These are phyloP conservation scores for Artomyces pyxidatus DNA, from an alignment of 768 basidiomycete species.

Conservation along the genomic window DNA sequence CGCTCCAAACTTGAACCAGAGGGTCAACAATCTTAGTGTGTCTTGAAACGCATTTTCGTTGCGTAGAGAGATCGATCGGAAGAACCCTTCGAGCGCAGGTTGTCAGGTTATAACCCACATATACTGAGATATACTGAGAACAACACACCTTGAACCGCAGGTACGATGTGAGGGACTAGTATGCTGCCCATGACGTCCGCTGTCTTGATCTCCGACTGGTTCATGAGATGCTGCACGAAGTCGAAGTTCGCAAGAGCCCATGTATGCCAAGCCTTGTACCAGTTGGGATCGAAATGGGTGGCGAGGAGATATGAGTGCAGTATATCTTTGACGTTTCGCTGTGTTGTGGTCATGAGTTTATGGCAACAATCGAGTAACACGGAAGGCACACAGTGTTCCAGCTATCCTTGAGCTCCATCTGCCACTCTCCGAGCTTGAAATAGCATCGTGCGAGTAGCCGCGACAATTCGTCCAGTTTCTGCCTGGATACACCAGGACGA, in stretches of 20 bases:
- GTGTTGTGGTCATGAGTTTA: too few relatives aligned
- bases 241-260: constrained; percentile 98
- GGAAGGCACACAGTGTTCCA: constrained; percentile 54
- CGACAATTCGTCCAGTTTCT: constrained; percentile 62
- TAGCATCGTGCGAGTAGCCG: constrained; percentile 93
- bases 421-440: constrained; percentile 96
- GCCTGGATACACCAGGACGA: constrained; percentile 45
- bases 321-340: constrained; percentile 76
- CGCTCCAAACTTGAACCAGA: constrained; percentile 97
- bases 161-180: constrained; percentile 78
- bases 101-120: background rate
- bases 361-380: constrained; percentile 24
- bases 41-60: constrained; percentile 92
- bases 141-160: constrained; percentile 76
- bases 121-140: background rate
- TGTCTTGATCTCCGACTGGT: constrained; percentile 44
- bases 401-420: constrained; percentile 67
- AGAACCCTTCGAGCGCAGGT: constrained; percentile 57
- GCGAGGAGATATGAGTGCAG: constrained; percentile 79
- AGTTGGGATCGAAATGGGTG: constrained; percentile 86
- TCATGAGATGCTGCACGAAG: constrained; percentile 77
- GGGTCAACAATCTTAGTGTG: constrained; percentile 81
- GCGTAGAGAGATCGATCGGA: constrained; percentile 86
- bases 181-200: constrained; percentile 52
- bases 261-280: constrained; percentile 99